Evolutionary conservation across 345 rosid species (phyloP).

Genomic region (Physaria fendleri): DNA sequence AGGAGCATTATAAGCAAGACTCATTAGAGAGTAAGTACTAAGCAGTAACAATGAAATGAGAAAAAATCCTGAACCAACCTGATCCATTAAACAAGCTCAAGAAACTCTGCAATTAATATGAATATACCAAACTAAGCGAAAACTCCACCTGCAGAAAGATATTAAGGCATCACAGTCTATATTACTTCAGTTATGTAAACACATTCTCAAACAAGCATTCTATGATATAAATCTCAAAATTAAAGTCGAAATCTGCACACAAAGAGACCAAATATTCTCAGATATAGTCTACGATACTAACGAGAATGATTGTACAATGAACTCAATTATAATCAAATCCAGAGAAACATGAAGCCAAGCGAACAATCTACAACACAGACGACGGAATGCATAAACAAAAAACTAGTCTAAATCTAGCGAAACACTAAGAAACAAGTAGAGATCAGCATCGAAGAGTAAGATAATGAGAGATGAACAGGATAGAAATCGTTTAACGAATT

Average conservation of each 20-base stretch:
- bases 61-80: slow-evolving; percentile 33
- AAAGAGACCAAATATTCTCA: no score
- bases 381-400: neutral
- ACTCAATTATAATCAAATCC: neutral
- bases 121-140: slow-evolving; percentile 2
- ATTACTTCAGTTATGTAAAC: neutral
- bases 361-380: neutral
- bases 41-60: neutral
- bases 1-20: neutral
- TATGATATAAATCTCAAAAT: neutral
- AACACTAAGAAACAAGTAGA: slow-evolving; percentile 8
- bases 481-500: neutral
- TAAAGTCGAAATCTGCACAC: neutral
- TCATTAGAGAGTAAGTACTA: neutral
- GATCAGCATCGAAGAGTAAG: slow-evolving; percentile 13
- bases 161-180: neutral
- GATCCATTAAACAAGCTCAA: slow-evolving; percentile 38
- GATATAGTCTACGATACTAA: no score
- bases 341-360: neutral
- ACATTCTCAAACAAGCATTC: neutral
- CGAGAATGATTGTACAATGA: no score
- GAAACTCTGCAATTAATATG: neutral
- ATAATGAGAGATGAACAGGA: neutral
- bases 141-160: slow-evolving; percentile 10
- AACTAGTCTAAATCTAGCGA: slow-evolving; percentile 11